Conservation (phyloP, 1,284 basidiomycete species). For the Singerocomus inundabilis region DNA sequence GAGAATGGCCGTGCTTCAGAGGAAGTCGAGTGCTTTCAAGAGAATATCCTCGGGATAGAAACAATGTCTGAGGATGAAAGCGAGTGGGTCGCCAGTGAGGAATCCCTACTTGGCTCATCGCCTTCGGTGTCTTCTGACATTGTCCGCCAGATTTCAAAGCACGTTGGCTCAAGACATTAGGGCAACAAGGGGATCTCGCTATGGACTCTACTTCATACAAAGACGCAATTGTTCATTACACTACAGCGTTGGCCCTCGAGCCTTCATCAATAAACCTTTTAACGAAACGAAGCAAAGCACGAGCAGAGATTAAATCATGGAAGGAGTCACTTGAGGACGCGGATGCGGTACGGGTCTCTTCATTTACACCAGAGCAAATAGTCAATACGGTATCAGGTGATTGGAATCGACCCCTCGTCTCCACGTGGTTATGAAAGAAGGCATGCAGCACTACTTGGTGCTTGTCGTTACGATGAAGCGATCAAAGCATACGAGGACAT, state of each 20-base stretch:
- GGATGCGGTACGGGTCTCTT: neutral
- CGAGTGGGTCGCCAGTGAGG: neutral
- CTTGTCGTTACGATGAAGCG: too few species aligned
- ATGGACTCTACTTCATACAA: neutral
- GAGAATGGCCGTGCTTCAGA: neutral
- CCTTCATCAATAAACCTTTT: neutral
- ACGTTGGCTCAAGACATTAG: neutral
- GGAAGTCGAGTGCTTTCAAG: neutral
- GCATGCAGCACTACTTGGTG: too few species aligned
- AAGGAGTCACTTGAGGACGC: conserved; percentile 1
- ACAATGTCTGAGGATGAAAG: neutral
- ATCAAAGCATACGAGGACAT: too few species aligned
- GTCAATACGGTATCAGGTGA: neutral
- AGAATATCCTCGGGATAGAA: neutral
- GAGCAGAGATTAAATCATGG: neutral
- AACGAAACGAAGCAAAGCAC: conserved; percentile 3
- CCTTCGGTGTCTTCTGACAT: neutral
- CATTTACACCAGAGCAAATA: neutral
- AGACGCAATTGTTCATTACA: neutral
- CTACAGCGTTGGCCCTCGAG: neutral
- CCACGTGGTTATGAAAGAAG: neutral
- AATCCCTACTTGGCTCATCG: neutral
- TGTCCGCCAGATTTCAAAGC: neutral
- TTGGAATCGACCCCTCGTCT: neutral
- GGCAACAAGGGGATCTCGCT: neutral